A percentile compares a stretch with the other conserved stretches of the same genome.
phyloP scores from a whole-genome alignment of 768 basidiomycete genomes.

The Lentinula sp. region DNA sequence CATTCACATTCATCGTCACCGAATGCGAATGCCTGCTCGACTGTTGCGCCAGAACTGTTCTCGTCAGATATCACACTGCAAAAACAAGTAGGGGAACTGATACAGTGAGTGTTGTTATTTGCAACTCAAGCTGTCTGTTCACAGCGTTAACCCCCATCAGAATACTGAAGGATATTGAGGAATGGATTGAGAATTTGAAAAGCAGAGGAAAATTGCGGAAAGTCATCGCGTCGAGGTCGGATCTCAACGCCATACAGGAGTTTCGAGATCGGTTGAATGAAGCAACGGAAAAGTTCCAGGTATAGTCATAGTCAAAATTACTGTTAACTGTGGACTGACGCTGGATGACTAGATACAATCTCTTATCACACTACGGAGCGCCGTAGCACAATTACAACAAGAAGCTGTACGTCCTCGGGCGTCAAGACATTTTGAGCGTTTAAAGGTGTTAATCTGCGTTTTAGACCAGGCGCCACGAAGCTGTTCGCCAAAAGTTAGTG shows the following conservation, averaged over 20 bases:
- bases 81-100: neutral
- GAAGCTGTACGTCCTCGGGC: neutral
- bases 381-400: neutral
- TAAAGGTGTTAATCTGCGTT: too few relatives aligned
- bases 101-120: neutral
- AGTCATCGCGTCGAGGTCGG: neutral
- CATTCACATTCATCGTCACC: neutral
- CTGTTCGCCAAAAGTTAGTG: neutral
- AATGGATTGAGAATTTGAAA: neutral
- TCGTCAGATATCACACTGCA: neutral
- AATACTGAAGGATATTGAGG: neutral
- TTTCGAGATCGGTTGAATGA: conserved; percentile 4
- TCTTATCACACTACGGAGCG: neutral
- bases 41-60: neutral
- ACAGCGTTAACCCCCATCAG: neutral
- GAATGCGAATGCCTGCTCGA: neutral
- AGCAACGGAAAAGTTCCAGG: neutral
- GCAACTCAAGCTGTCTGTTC: neutral
- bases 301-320: neutral
- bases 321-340: too few relatives aligned
- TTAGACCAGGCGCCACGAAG: neutral
- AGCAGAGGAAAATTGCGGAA: neutral
- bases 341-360: neutral
- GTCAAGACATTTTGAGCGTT: too few relatives aligned
- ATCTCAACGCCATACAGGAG: neutral